Conservation (phyloP, 768 basidiomycete species). For the Phlebiopsis flavidoalba region DNA sequence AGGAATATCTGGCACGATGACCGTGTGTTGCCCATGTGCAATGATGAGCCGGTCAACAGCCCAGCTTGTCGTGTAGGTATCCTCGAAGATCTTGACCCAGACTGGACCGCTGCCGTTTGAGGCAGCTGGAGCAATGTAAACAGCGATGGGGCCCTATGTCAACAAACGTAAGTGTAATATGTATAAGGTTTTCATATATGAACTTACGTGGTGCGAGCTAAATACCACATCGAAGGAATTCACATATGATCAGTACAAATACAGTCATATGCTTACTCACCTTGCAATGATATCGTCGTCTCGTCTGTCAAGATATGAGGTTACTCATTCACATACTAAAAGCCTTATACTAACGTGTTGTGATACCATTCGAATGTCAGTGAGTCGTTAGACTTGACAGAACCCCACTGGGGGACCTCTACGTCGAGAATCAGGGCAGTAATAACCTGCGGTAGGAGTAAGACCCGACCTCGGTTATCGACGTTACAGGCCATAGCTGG, state of each 20-base stretch:
- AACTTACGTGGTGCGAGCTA: neutral
- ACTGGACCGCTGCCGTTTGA: constrained; percentile 8
- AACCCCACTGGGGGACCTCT: constrained; percentile 6
- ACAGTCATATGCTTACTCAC: neutral
- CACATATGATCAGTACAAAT: neutral
- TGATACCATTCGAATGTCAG: constrained; percentile 12
- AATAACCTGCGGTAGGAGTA: neutral
- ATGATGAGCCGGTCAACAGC: constrained; percentile 8
- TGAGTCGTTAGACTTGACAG: neutral
- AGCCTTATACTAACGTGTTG: constrained; percentile 3
- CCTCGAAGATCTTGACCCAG: constrained; percentile 10
- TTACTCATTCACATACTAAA: neutral
- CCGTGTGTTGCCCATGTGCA: constrained; percentile 10
- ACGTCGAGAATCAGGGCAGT: neutral
- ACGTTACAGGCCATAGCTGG: constrained; percentile 9
- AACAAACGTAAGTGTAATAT: neutral
- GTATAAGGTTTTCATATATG: neutral
- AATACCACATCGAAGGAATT: neutral
- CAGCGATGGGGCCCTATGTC: constrained; percentile 5
- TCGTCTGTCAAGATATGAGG: neutral
- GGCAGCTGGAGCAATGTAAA: constrained; percentile 6
- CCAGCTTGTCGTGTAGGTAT: constrained; percentile 6
- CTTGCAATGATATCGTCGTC: constrained; percentile 11
- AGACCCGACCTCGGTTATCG: constrained; percentile 1
- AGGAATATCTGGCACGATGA: constrained; percentile 3